Base-by-base conservation (phyloP, 768 basidiomycete genomes). In the Russula abietina region DNA sequence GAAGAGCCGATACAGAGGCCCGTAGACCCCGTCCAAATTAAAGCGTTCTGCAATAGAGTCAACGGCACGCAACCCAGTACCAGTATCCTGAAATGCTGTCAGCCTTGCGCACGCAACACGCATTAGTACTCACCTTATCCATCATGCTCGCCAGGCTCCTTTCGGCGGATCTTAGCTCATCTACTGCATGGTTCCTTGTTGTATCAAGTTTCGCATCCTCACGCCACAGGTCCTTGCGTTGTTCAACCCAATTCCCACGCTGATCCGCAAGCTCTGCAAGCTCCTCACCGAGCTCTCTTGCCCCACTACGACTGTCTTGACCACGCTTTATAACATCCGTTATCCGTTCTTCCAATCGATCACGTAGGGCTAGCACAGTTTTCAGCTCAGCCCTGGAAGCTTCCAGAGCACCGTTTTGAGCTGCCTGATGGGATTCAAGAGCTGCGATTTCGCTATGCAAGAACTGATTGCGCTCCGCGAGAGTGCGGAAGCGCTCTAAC, bases 1-100 rank as follows among this genome's bases (percentile, higher is more conserved):
- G 70, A 97, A 96, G 3, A 98, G 83, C 56, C 91, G 87, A 72
- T 98, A 99, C 8, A 99, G 75, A 0, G 97, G 94, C 0, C 97
- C 97, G 69, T 94, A 91, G 9, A 98, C 95, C 2, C 95, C 94
- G 11, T 83, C 79, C 6, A 97, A 75, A 9, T 80, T 80, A 60
- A 89, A 80, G 22, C 89, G 79, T 64, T 89, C 85, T 0, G 89
- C 86, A 64, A 98, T 95, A 51, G 80, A 83, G 65, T 93, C 88
- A 2, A 98, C 88, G 16, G 96, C 89, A 22, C 86, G 83, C 11
- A 99, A 80, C 43, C 96, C 97, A 61, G 83, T 81, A 2, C 90
- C 91, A 0, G 96, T 98, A 70, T 98, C 94, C 93, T 97, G 65
- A 19, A 59, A 45, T n/a, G 24, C 5, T 6, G 24, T 63, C 57